phyloP scores from a whole-genome alignment of 225 moss, liverwort and hornwort species.

The Polytrichum commune region DNA sequence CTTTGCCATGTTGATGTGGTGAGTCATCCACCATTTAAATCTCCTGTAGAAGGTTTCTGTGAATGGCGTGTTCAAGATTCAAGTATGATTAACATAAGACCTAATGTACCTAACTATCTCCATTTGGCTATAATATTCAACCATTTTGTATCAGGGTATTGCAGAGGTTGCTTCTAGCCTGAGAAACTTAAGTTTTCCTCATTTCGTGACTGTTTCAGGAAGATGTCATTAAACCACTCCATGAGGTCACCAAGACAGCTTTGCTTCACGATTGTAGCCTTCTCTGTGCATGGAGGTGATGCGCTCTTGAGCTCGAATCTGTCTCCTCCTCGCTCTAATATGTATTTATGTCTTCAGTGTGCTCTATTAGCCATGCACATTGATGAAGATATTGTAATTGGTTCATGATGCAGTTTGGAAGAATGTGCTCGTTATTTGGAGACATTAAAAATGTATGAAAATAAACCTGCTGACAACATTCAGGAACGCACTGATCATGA shows the following conservation, averaged over 20 bases:
- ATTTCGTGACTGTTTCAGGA: constrained; percentile 45
- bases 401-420: constrained; percentile 66
- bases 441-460: constrained; percentile 92
- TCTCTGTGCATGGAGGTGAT: constrained; percentile 96
- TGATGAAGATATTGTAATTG: background rate
- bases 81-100: too few species aligned
- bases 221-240: constrained; percentile 96
- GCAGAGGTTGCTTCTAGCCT: too few species aligned
- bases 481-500: constrained; percentile 98
- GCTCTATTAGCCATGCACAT: too few species aligned
- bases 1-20: constrained; percentile 97
- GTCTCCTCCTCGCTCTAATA: background rate
- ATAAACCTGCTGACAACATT: constrained; percentile 97
- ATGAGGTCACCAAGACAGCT: constrained; percentile 92
- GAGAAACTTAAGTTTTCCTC: too few species aligned
- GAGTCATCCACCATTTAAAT: constrained; percentile 29
- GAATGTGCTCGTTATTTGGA: constrained; percentile 98
- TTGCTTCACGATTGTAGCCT: constrained; percentile 97
- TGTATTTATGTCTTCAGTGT: background rate
- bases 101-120: too few species aligned
- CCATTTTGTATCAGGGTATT: too few species aligned
- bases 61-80: too few species aligned
- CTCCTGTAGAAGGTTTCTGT: too few species aligned
- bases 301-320: constrained; percentile 9
- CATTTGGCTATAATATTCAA: too few species aligned